Conservation (phyloP, 176 grass and related monocot genomes). For the Cocos nucifera region DNA sequence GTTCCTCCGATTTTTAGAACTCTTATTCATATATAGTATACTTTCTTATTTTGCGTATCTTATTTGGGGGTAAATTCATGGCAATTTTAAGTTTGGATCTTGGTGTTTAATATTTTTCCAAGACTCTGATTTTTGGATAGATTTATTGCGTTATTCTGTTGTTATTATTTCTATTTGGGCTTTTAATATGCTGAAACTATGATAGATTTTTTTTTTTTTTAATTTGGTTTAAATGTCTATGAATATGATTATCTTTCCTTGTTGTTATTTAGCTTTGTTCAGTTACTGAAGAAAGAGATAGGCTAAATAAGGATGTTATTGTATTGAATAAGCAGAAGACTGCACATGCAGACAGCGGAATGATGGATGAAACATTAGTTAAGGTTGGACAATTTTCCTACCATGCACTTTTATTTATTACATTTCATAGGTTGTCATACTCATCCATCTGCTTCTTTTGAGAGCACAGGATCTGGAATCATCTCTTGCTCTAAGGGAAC, state of each 20-base stretch:
- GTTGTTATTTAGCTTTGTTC: constrained; percentile 63
- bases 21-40: too few relatives aligned
- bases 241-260: constrained; percentile 14
- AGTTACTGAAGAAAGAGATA: constrained; percentile 80
- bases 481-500: constrained; percentile 54
- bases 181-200: too few relatives aligned
- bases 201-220: too few relatives aligned
- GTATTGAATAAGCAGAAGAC: constrained; percentile 36
- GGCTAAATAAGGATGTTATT: constrained; percentile 39
- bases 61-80: too few relatives aligned
- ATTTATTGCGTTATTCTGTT: too few relatives aligned
- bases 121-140: too few relatives aligned
- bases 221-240: too few relatives aligned
- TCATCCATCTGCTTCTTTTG: constrained; percentile 1
- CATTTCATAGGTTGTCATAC: neutral
- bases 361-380: constrained; percentile 26
- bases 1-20: too few relatives aligned
- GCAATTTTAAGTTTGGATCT: too few relatives aligned
- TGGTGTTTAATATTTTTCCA: too few relatives aligned
- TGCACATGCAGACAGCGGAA: constrained; percentile 5
- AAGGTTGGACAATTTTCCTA: constrained; percentile 34
- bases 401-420: neutral
- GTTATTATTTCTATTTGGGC: too few relatives aligned
- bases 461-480: constrained; percentile 51
- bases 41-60: too few relatives aligned